Conservation (phyloP, 2,329 filamentous ascomycete genomes). For the Ophiostoma piceae region DNA sequence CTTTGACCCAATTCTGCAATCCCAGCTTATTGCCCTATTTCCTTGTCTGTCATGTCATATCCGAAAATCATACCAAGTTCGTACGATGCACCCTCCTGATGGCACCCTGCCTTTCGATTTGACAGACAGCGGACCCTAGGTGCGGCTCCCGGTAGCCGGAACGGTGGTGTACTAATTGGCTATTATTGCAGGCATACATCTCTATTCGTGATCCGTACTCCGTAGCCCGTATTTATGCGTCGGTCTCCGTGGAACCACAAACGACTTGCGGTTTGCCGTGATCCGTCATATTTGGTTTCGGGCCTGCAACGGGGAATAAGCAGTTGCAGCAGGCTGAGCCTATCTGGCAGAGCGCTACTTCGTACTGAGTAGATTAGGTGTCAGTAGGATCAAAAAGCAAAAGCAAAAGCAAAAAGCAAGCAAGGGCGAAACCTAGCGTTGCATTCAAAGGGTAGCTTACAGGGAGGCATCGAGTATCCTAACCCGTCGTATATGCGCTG, state of each 20-base stretch:
- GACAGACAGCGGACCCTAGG: not conserved
- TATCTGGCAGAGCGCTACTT: not conserved
- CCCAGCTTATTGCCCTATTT: not conserved
- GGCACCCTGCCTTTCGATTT: slow-evolving; percentile 8
- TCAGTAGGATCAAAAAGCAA: not conserved
- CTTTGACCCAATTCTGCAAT: not conserved
- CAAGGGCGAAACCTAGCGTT: not conserved
- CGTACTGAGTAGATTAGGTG: not conserved
- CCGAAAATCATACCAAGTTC: not conserved
- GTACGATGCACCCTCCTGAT: not conserved
- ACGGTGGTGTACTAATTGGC: not conserved
- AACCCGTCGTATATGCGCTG: too few relatives aligned
- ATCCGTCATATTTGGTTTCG: not conserved
- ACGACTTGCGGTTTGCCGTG: not conserved
- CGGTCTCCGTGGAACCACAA: not conserved
- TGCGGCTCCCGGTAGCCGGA: not conserved
- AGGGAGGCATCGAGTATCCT: not conserved
- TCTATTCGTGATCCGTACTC: not conserved
- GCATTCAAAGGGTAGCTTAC: not conserved
- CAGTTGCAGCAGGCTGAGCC: not conserved
- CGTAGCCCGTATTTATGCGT: not conserved
- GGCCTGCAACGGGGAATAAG: not conserved
- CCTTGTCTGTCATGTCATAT: not conserved
- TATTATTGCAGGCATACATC: not conserved
- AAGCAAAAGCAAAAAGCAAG: not conserved